These are phyloP conservation scores for Kokia cookei DNA, from an alignment of 441 rosid species.

Conservation along the genomic window DNA sequence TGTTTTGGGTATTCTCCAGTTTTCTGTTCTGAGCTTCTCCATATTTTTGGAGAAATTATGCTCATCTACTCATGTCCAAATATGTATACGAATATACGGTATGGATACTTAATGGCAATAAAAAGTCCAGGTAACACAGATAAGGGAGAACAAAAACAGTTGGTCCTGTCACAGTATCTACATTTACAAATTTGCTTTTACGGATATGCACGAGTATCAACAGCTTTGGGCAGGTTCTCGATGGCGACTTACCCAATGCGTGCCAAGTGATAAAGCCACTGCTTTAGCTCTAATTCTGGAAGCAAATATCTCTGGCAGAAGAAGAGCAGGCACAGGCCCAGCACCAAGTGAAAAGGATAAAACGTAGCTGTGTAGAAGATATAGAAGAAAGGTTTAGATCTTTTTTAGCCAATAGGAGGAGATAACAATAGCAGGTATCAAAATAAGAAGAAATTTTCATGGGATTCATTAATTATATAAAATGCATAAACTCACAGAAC, in stretches of 20 bases:
- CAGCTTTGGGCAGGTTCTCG: not conserved
- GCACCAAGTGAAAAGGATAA: slow-evolving; percentile 99
- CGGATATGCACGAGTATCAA: not conserved
- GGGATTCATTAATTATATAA: not conserved
- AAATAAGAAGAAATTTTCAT: not conserved
- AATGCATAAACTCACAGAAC: slow-evolving; percentile 63
- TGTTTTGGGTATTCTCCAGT: not conserved
- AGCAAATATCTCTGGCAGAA: slow-evolving; percentile 92
- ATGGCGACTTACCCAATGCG: slow-evolving; percentile 78
- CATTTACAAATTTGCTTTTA: not conserved
- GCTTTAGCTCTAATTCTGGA: slow-evolving; percentile 98
- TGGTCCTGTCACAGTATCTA: not conserved
- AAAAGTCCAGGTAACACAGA: not conserved
- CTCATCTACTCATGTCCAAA: not conserved
- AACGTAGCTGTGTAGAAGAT: slow-evolving; percentile 62
- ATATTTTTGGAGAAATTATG: not conserved
- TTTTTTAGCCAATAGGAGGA: not conserved
- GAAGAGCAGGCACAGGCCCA: slow-evolving; percentile 97
- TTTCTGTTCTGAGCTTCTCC: not conserved
- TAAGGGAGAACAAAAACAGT: not conserved
- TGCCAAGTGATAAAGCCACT: slow-evolving; percentile 86
- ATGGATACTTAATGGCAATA: not conserved
- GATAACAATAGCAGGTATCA: not conserved
- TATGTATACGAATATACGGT: not conserved
- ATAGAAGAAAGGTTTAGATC: slow-evolving; percentile 14